Conservation (phyloP, 805 yeast species). For the Myxozyma sirexii region DNA sequence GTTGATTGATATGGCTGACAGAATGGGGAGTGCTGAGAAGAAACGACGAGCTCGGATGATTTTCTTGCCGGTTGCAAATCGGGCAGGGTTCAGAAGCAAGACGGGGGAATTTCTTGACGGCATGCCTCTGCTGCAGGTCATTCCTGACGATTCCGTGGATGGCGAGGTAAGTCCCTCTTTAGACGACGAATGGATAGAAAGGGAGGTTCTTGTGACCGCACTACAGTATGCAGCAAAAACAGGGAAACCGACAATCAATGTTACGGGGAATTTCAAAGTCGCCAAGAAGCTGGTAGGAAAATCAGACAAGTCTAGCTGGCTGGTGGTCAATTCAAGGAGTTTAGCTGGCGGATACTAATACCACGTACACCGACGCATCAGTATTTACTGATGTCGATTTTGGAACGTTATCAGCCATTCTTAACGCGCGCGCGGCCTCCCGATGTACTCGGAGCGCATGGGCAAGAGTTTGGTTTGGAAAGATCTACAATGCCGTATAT, state of each 20-base stretch:
- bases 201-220: not conserved
- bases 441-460: too few relatives aligned
- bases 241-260: not conserved
- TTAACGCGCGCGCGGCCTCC: too few relatives aligned
- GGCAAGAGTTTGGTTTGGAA: too few relatives aligned
- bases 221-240: not conserved
- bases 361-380: not conserved
- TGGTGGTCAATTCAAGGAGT: conserved; percentile 17
- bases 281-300: conserved; percentile 14
- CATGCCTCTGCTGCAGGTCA: not conserved
- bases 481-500: too few relatives aligned
- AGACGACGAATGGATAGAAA: conserved; percentile 10
- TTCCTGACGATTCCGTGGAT: not conserved
- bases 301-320: not conserved
- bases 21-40: conserved; percentile 25
- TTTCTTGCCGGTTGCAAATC: not conserved
- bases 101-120: not conserved
- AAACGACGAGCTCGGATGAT: conserved; percentile 13
- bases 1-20: conserved; percentile 17
- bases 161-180: not conserved
- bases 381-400: too few relatives aligned
- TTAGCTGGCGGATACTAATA: conserved; percentile 11
- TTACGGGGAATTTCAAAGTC: conserved; percentile 19
- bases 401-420: too few relatives aligned
- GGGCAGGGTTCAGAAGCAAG: not conserved